Evolutionary conservation across 2,329 filamentous ascomycete species (phyloP), one percentile per base, ranked within the genome.

Genomic region (Calonectria honghensis): DNA sequence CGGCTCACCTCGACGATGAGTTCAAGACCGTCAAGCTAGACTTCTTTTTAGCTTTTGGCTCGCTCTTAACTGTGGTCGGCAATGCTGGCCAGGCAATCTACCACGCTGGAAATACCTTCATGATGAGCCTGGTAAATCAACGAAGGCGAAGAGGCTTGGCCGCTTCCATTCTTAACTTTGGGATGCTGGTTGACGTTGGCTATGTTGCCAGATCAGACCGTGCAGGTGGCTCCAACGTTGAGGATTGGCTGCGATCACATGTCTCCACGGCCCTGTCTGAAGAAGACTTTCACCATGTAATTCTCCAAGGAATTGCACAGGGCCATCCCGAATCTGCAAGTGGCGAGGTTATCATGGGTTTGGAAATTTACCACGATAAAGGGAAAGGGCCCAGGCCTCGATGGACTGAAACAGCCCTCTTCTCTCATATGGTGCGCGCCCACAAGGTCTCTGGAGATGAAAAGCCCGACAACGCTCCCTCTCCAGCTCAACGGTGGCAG

Each of bases 301-400:
- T 63, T 14, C 37, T 41, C 13, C 57, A 63, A 11, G 57, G 35
- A 39, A 63, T 63, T 6, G 35, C 16, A 6, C 4, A 14, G 3
- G 57, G 57, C 16, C 6, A 63, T 5, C 57, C 57, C 6, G 5
- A 20, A 10, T 63, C 57, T 4, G n/a, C 32, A 5, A 63, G 13
- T 6, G 35, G 35, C 6, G 57, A 63, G n/a, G 35, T 63, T 3
- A 63, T 63, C 57, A 63, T 41, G 32, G 57, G 57, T 16, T 29
- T 63, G 2, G 37, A 63, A 11, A 6, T 24, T 3, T 20, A 63
- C 20, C 9, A 16, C 16, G 32, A 39, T 9, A 10, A 63, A 14
- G 57, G 32, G 6, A 13, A 63, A 10, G 11, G 27, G 24, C 18
- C 32, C 6, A n/a, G 16, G 6, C 57, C 37, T 1, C 37, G 0